These are phyloP conservation scores for Pestalotiopsis sp. DNA, from an alignment of 2,329 filamentous ascomycete genomes.

Conservation along the genomic window DNA sequence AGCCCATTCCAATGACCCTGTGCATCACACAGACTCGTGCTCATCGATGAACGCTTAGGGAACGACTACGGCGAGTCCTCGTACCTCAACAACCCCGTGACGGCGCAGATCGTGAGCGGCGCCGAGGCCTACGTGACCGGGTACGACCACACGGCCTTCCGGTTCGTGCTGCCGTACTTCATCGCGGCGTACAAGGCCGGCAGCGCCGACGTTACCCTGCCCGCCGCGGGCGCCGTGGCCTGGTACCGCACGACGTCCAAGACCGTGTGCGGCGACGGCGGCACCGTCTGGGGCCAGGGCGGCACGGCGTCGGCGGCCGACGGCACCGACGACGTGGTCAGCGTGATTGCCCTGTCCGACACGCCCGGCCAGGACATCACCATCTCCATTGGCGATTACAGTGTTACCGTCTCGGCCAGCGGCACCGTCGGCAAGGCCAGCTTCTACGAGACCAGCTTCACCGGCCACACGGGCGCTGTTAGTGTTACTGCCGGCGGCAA, in stretches of 20 bases:
- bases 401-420: constrained; percentile 32
- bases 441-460: constrained; percentile 41
- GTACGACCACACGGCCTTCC: constrained; percentile 52
- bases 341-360: constrained; percentile 41
- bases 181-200: constrained; percentile 54
- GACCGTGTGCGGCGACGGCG: constrained; percentile 37
- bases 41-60: constrained; percentile 31
- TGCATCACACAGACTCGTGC: not conserved
- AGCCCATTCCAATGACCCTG: too few species aligned
- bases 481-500: constrained; percentile 40
- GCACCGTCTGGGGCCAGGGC: constrained; percentile 41
- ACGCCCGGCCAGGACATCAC: constrained; percentile 33
- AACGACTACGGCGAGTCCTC: constrained; percentile 65
- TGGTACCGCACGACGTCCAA: constrained; percentile 45
- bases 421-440: constrained; percentile 34
- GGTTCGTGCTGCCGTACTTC: constrained; percentile 42
- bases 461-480: constrained; percentile 41
- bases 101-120: constrained; percentile 46
- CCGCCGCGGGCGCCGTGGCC: constrained; percentile 38
- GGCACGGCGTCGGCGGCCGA: constrained; percentile 34
- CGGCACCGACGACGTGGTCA: constrained; percentile 46
- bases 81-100: constrained; percentile 51
- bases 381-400: constrained; percentile 39
- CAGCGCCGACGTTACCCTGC: constrained; percentile 29
- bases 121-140: constrained; percentile 50